Percentiles rank a stretch among this genome's conserved stretches.
These are phyloP conservation scores for Saturnispora dispora DNA, from an alignment of 805 yeast species.

Conservation along the genomic window DNA sequence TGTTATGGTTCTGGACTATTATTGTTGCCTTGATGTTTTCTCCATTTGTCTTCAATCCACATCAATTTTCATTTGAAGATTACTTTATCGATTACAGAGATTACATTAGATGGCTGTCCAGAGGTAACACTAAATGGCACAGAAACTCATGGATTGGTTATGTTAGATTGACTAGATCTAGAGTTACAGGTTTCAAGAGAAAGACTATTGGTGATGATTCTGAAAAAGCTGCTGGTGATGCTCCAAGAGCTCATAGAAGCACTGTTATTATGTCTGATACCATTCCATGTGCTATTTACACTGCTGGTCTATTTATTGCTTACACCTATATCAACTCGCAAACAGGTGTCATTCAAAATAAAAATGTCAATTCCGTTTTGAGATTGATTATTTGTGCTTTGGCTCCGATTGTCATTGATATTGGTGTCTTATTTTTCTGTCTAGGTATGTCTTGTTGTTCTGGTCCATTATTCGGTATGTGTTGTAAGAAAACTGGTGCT, in stretches of 20 bases:
- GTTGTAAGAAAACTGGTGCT: constrained; percentile 96
- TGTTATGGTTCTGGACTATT: constrained; percentile 67
- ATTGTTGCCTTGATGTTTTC: constrained; percentile 56
- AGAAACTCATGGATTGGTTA: constrained; percentile 73
- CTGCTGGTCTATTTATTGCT: constrained; percentile 74
- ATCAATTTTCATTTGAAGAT: constrained; percentile 61
- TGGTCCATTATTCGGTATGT: constrained; percentile 88
- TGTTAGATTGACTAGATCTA: constrained; percentile 53
- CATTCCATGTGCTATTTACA: constrained; percentile 59
- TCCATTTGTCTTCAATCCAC: constrained; percentile 71
- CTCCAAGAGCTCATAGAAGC: constrained; percentile 72
- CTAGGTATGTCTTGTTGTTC: constrained; percentile 89
- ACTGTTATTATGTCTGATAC: constrained; percentile 65
- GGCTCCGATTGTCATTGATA: constrained; percentile 85
- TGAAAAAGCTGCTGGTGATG: constrained; percentile 77
- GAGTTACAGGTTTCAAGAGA: constrained; percentile 50
- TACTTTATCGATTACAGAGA: constrained; percentile 57
- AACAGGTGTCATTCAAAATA: constrained; percentile 59
- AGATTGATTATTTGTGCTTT: constrained; percentile 74
- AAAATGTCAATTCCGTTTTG: constrained; percentile 55
- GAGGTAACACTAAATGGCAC: constrained; percentile 66
- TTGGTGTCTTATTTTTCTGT: constrained; percentile 74
- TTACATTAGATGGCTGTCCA: constrained; percentile 60
- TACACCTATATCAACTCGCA: constrained; percentile 78
- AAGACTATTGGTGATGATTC: constrained; percentile 68